These are phyloP conservation scores for Penicillium verhagenii DNA, from an alignment of 495 filamentous ascomycete genomes.

Conservation along the genomic window DNA sequence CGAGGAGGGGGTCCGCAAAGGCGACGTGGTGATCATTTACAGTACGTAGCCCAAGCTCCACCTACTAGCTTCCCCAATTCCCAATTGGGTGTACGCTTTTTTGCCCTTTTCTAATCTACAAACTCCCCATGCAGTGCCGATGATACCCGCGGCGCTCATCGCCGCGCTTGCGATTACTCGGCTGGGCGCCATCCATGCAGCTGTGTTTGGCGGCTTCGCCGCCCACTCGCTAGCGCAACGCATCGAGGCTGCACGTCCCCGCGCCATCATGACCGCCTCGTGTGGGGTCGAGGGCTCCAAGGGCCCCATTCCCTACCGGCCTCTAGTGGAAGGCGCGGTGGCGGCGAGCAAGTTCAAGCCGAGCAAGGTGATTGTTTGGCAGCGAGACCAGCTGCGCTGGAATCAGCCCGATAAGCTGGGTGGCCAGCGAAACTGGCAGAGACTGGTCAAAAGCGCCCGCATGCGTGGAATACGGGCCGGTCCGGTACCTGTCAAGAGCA, in stretches of 20 bases:
- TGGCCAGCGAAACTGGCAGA: conserved; percentile 77
- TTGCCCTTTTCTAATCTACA: background rate
- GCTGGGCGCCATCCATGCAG: conserved; percentile 84
- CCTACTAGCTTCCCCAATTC: background rate
- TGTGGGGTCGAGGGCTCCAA: conserved; percentile 91
- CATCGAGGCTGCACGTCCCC: conserved; percentile 77
- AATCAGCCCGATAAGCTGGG: conserved; percentile 58
- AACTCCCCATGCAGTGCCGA: conserved; percentile 70
- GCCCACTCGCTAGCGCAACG: conserved; percentile 78
- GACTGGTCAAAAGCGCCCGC: conserved; percentile 64
- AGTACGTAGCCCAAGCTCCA: conserved; percentile 51
- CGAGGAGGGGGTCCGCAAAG: conserved; percentile 79
- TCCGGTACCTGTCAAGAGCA: conserved; percentile 73
- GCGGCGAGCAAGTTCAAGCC: conserved; percentile 60
- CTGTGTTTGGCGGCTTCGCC: conserved; percentile 92
- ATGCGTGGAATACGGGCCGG: conserved; percentile 62
- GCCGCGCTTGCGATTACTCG: conserved; percentile 79
- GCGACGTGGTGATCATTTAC: conserved; percentile 91
- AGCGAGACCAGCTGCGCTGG: conserved; percentile 75
- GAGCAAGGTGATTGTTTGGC: conserved; percentile 69
- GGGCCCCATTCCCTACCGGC: conserved; percentile 67
- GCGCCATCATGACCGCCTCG: conserved; percentile 79
- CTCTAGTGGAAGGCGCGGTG: conserved; percentile 69
- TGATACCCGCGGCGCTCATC: conserved; percentile 87
- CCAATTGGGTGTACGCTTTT: too few species aligned